Base-by-base conservation (phyloP, 2,329 filamentous ascomycete genomes). In the Exophiala mesophila region DNA sequence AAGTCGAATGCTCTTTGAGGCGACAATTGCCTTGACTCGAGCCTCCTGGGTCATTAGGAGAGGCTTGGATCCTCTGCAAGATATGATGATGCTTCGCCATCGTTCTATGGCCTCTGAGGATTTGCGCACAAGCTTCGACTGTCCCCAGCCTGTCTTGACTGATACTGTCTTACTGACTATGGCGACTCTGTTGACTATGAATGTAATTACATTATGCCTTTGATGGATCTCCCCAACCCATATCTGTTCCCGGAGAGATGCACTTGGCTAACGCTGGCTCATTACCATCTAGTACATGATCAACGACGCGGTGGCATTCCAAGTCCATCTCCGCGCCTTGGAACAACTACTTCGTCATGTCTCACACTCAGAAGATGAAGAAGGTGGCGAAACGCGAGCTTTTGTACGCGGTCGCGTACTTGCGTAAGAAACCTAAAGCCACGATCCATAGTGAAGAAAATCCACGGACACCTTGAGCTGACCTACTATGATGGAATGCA, bases 41-140 rank as follows among this genome's bases (percentile, higher is more conserved):
- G 45, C 45, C 7, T 40, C 45, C 13, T 48, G 45, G 45, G 36
- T 48, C 5, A n/a, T 44, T 15, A 40, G 41, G 37, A 24, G 45
- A 30, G 45, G 45, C 4, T 36, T 36, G 5, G 33, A 44, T 16
- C 41, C 45, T 4, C 36, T 43, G 8, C 28, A 20, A 9, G 41
- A 48, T 29, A 48, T 44, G 32, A 48, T 48, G 45, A 10, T 41
- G 28, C 41, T 48, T 26, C 40, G 41, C 23, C 45, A 48, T 19
- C 36, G 41, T 37, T 36, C 36, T 4, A 2, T 13, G 8, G 41
- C 45, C 6, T 17, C 43, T 17, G 32, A 32, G 13, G 32, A 40
- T 8, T 19, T 48, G 32, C 35, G 45, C 19, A 39, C 36, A 30
- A 18, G 5, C 16, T 40, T 48, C 24, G 33, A 35, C 34, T 12